A percentile compares a stretch with the other conserved stretches of the same genome.
phyloP scores from a whole-genome alignment of 176 grass and related monocot genomes.

The Lolium rigidum region DNA sequence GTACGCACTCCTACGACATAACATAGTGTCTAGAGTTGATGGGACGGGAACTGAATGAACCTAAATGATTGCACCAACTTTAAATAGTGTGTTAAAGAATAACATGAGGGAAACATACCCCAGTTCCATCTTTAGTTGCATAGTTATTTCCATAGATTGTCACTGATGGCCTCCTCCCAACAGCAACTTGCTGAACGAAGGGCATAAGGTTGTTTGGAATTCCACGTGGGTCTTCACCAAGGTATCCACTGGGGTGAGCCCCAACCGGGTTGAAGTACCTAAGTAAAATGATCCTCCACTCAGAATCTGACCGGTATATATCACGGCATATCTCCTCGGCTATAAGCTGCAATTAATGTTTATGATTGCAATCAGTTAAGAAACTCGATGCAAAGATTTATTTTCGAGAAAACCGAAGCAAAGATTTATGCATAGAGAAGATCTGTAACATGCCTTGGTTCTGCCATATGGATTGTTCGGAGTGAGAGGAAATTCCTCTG shows the following conservation, averaged over 20 bases:
- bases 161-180: slow-evolving; percentile 80
- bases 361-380: slow-evolving; percentile 50
- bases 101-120: slow-evolving; percentile 59
- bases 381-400: slow-evolving; percentile 15
- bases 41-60: neutral
- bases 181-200: slow-evolving; percentile 96
- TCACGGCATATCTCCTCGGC: slow-evolving; percentile 92
- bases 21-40: neutral
- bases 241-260: slow-evolving; percentile 88
- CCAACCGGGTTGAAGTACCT: slow-evolving; percentile 98
- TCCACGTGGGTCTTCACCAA: slow-evolving; percentile 93
- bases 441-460: slow-evolving; percentile 74
- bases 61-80: slow-evolving; percentile 28
- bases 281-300: slow-evolving; percentile 95
- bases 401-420: too few relatives aligned
- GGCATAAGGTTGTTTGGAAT: slow-evolving; percentile 99
- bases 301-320: slow-evolving; percentile 70
- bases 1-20: neutral
- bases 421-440: slow-evolving; percentile 36
- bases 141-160: slow-evolving; percentile 96
- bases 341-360: slow-evolving; percentile 71
- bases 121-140: slow-evolving; percentile 91
- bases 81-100: slow-evolving; percentile 20
- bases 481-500: slow-evolving; percentile 87
- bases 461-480: slow-evolving; percentile 91